Base-by-base conservation (phyloP, 1,139 yeast genomes). In the Pichia sp. region DNA sequence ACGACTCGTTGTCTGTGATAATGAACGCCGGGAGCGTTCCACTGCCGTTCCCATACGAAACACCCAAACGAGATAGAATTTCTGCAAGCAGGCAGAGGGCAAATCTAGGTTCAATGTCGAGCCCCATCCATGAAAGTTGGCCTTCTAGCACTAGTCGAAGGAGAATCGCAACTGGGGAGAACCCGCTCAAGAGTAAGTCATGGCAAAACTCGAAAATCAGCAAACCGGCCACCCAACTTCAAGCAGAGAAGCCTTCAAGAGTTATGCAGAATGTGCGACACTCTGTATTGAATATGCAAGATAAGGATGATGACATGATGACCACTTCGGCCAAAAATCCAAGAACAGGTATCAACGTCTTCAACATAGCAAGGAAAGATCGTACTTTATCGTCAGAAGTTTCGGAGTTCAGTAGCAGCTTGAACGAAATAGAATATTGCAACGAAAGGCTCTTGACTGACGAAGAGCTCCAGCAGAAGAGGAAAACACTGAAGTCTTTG, bases 331-430 rank as follows among this genome's bases (percentile, higher is more conserved):
- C 40, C 13, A 49, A 49, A 46, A 31, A 16, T 3, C 50, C 46
- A 6, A 41, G 45, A 44, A 36, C 45, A 10, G 26, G 41, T 26
- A 32, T 40, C 3, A 49, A 49, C 11, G 41, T 43, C 8, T 41
- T 30, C 6, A 41, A 48, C n/a, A 41, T 32, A 13, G 41, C 41
- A 15, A 48, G 15, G 5, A 5, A n/a, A 8, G n/a, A 15, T 3
- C 10, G 43, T 7, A 43, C 23, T 7, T n/a, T 11, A 11, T 16
- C 41, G 10, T 51, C 53, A 0, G 53, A 51, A 30, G 26, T 47
- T 1, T 45, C 53, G 8, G 51, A 49, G 6, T 45, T 49, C 19
- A 49, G 38, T 7, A 46, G 51, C 11, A 49, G 49, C 47, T 5
- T 52, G 7, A 40, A 45, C 36, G 57, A 54, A 4, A 46, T 49